Percentiles rank a stretch among this genome's conserved stretches.
phyloP scores from a whole-genome alignment of 2,329 filamentous ascomycete genomes.

The Tolypocladium inflatum region DNA sequence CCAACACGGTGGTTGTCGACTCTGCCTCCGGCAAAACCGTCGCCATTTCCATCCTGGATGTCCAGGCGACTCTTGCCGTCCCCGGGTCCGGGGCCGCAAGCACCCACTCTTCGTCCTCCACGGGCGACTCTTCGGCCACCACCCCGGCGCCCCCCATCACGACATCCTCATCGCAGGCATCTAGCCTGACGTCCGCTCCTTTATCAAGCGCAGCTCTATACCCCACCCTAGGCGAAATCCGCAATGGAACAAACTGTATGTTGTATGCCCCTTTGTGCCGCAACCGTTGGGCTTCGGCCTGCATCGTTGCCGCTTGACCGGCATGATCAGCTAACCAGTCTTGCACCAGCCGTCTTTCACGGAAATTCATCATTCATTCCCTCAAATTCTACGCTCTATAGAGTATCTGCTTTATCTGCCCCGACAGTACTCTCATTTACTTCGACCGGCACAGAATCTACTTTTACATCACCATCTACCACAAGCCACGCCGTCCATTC shows the following conservation, averaged over 20 bases:
- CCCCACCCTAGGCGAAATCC: conserved; percentile 5
- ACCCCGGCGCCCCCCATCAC: background rate
- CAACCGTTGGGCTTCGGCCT: background rate
- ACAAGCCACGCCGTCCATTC: background rate
- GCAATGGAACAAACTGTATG: conserved; percentile 16
- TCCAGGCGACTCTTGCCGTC: conserved; percentile 11
- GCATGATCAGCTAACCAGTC: background rate
- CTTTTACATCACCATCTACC: background rate
- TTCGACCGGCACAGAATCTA: background rate
- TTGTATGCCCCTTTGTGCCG: background rate
- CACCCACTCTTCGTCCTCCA: conserved; percentile 10
- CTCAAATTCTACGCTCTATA: conserved; percentile 1
- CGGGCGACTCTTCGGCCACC: background rate
- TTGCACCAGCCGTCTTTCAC: background rate
- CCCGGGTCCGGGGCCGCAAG: conserved; percentile 12
- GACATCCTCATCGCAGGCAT: background rate
- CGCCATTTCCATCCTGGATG: conserved; percentile 18
- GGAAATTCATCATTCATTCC: conserved; percentile 4
- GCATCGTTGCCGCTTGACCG: background rate
- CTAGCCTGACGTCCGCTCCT: conserved; percentile 5
- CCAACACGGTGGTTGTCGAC: conserved; percentile 28
- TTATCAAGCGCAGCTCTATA: conserved; percentile 5
- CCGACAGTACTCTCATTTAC: background rate
- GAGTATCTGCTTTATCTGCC: background rate
- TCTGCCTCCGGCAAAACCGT: conserved; percentile 26